A percentile compares a stretch with the other conserved stretches of the same genome.
Evolutionary conservation across 805 yeast species (phyloP).

Genomic region (Pichia eremophila): DNA sequence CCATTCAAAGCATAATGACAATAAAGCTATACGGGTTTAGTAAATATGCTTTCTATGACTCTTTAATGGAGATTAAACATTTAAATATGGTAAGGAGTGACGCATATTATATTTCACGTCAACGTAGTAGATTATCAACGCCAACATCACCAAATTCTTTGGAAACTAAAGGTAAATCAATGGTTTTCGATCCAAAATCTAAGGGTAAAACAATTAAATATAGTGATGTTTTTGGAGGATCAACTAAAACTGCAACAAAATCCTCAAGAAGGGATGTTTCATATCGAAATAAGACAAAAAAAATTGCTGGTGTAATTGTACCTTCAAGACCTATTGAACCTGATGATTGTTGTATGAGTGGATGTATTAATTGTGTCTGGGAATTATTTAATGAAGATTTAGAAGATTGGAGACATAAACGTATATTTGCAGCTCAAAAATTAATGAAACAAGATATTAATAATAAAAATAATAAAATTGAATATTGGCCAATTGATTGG

Average conservation of each 20-base stretch:
- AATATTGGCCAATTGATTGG: slow-evolving; percentile 57
- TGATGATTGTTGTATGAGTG: slow-evolving; percentile 95
- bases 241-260: slow-evolving; percentile 23
- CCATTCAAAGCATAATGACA: no score
- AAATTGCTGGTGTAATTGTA: slow-evolving; percentile 59
- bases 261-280: slow-evolving; percentile 30
- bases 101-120: slow-evolving; percentile 8
- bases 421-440: slow-evolving; percentile 46
- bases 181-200: slow-evolving; percentile 22
- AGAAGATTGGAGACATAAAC: slow-evolving; percentile 62
- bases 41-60: slow-evolving; percentile 7
- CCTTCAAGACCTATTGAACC: slow-evolving; percentile 86
- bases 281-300: slow-evolving; percentile 24
- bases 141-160: slow-evolving; percentile 2
- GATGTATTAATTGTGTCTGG: slow-evolving; percentile 97
- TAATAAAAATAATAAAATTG: slow-evolving; percentile 19
- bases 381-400: slow-evolving; percentile 83
- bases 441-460: slow-evolving; percentile 28
- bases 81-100: slow-evolving; percentile 7
- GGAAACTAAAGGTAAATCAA: neutral
- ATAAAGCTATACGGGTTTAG: slow-evolving; percentile 29
- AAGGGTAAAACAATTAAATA: slow-evolving; percentile 14
- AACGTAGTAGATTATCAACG: slow-evolving; percentile 9
- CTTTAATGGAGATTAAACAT: slow-evolving; percentile 2
- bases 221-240: slow-evolving; percentile 23